Evolutionary conservation across 2,329 filamentous ascomycete genomes (phyloP).

Genomic region (Spiromastix sp.): DNA sequence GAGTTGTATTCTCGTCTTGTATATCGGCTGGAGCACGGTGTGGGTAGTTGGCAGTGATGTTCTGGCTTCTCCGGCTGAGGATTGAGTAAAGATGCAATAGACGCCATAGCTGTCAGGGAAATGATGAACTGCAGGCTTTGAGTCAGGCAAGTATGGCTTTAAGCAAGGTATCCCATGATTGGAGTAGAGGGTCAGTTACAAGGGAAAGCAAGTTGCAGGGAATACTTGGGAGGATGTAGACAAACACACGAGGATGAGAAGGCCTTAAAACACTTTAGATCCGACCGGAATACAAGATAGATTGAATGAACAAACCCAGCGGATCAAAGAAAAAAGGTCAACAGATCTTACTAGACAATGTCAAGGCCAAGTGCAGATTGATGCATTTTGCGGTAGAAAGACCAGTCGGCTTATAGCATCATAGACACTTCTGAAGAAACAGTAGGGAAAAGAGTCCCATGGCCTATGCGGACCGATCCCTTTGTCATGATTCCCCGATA

Average conservation of each 20-base stretch:
- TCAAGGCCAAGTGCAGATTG: constrained; percentile 10
- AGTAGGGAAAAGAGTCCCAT: neutral
- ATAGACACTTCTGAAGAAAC: constrained; percentile 3
- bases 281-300: constrained; percentile 2
- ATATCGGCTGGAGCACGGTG: constrained; percentile 33
- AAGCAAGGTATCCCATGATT: neutral
- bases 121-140: neutral
- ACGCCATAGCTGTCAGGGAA: constrained; percentile 42
- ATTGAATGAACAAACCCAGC: constrained; percentile 8
- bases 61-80: constrained; percentile 38
- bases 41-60: constrained; percentile 23
- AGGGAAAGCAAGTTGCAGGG: no score
- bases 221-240: no score
- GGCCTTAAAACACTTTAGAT: constrained; percentile 7
- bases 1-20: constrained; percentile 26
- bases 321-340: constrained; percentile 8
- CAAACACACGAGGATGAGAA: constrained; percentile 7
- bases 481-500: constrained; percentile 11
- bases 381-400: constrained; percentile 9
- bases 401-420: constrained; percentile 11
- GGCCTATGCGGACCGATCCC: constrained; percentile 3
- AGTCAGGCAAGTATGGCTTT: no score
- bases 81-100: constrained; percentile 57
- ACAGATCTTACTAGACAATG: constrained; percentile 7
- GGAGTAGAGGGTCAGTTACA: neutral